These are phyloP conservation scores for Gamarada debralockiae DNA, from an alignment of 495 filamentous ascomycete genomes.

Conservation along the genomic window DNA sequence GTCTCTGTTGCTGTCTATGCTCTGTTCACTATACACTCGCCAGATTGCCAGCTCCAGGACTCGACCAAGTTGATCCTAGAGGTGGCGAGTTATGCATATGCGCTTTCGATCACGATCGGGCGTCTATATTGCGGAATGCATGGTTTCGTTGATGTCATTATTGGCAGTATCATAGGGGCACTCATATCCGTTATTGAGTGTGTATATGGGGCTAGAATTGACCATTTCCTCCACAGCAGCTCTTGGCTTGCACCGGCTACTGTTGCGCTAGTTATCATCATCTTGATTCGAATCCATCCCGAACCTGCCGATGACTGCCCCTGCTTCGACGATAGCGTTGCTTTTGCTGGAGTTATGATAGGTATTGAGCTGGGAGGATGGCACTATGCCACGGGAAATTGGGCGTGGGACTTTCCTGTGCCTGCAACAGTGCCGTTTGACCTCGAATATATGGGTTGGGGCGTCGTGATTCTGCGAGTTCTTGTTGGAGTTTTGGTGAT, in stretches of 20 bases:
- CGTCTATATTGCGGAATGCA: slow-evolving; percentile 98
- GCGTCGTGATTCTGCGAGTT: slow-evolving; percentile 58
- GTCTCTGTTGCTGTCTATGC: slow-evolving; percentile 90
- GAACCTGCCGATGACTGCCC: slow-evolving; percentile 96
- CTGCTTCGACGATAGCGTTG: slow-evolving; percentile 94
- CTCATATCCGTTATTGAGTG: slow-evolving; percentile 64
- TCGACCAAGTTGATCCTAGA: slow-evolving; percentile 57
- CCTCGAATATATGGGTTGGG: slow-evolving; percentile 57
- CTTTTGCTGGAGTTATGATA: slow-evolving; percentile 85
- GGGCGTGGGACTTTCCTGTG: slow-evolving; percentile 53
- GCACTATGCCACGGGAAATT: slow-evolving; percentile 61
- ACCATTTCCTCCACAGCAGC: slow-evolving; percentile 58
- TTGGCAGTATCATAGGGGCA: slow-evolving; percentile 66
- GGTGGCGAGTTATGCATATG: slow-evolving; percentile 71
- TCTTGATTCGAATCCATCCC: slow-evolving; percentile 84
- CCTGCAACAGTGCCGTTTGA: slow-evolving; percentile 63
- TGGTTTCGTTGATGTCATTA: slow-evolving; percentile 84
- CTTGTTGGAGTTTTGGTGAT: slow-evolving; percentile 75
- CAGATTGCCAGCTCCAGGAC: slow-evolving; percentile 47
- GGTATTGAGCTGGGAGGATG: slow-evolving; percentile 76
- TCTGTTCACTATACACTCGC: slow-evolving; percentile 58
- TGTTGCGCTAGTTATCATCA: slow-evolving; percentile 59
- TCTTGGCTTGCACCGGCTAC: slow-evolving; percentile 54
- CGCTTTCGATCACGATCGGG: slow-evolving; percentile 83
- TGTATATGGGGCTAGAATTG: slow-evolving; percentile 61